Percentiles rank a stretch among this genome's conserved stretches.
phyloP scores from a whole-genome alignment of 2,329 filamentous ascomycete species.

The Alternaria sp. region DNA sequence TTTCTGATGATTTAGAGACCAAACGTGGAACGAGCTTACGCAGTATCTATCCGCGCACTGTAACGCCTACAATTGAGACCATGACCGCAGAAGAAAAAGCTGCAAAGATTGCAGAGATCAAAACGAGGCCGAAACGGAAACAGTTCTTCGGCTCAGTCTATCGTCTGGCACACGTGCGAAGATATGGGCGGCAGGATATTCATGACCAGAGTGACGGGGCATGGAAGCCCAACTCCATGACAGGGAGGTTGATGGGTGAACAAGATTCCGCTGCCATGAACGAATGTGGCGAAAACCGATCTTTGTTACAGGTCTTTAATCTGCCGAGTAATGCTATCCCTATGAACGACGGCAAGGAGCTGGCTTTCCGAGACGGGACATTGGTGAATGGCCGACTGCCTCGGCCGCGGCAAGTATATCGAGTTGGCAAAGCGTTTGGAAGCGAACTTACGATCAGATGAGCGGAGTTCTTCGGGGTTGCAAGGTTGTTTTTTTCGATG shows the following conservation, averaged over 20 bases:
- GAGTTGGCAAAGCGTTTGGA: constrained; percentile 31
- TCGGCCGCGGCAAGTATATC: constrained; percentile 32
- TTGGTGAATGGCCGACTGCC: constrained; percentile 34
- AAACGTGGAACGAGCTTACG: constrained; percentile 18
- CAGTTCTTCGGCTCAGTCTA: constrained; percentile 28
- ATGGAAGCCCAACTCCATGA: constrained; percentile 9
- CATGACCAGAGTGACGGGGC: constrained; percentile 30
- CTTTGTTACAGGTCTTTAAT: constrained; percentile 27
- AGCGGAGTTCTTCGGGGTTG: not conserved
- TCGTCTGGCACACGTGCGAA: constrained; percentile 28
- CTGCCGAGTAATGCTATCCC: constrained; percentile 36
- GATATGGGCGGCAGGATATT: constrained; percentile 17
- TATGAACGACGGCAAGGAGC: constrained; percentile 35
- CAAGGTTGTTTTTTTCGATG: not conserved
- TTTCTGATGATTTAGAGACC: not conserved
- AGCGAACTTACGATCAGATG: constrained; percentile 23
- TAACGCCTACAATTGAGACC: constrained; percentile 16
- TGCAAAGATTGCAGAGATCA: constrained; percentile 35
- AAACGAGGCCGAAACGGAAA: constrained; percentile 48
- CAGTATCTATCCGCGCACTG: constrained; percentile 13
- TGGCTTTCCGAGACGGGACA: constrained; percentile 41
- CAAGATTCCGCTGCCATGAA: not conserved
- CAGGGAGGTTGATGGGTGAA: not conserved
- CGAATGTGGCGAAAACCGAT: not conserved
- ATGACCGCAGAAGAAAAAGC: constrained; percentile 33